Base-by-base conservation (phyloP, 805 yeast species). In the Yamadazyma paraphyllophila region DNA sequence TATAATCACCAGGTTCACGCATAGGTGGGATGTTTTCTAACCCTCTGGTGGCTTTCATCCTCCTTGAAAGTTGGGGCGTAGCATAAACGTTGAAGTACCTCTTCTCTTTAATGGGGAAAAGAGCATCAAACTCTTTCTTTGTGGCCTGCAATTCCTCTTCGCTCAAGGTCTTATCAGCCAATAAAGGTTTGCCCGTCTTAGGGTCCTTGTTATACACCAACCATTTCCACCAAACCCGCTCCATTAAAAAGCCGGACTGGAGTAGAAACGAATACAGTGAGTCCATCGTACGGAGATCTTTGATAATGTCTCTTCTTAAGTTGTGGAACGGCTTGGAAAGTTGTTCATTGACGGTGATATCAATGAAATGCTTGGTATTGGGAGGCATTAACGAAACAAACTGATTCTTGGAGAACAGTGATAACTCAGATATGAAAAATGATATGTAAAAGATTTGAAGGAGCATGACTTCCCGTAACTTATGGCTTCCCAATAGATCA, bases 41-140 rank as follows among this genome's bases (percentile, higher is more conserved):
- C 1, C 73, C 75, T 4, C 66, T 59, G n/a, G 40, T 37, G 0
- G 58, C 60, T 44, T 57, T 67, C 75, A 72, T 71, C 40, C 62
- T 62, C 29, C 75, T 51, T 1, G 75, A 63, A 14, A 71, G 57
- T 50, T 67, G 74, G 4, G 77, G 76, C 2, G 77, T 71, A 8
- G 62, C 74, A 46, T 66, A 70, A 1, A 60, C 54, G 48, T 72
- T 69, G 60, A 71, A 71, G 49, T 71, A 72, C 41, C 63, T 53
- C 48, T 67, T 68, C 16, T 49, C 57, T 43, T 64, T 67, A 34
- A 49, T 61, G 1, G 73, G 74, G 14, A 55, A 55, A 1, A 56
- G 35, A 1, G 44, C 37, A 6, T 54, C 52, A 13, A 49, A 54
- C 27, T 60, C 54, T 6, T 59, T 56, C 14, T 53, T 36, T 0